Conservation (phyloP, 2,329 filamentous ascomycete genomes). For the Diaporthe nobilis region DNA sequence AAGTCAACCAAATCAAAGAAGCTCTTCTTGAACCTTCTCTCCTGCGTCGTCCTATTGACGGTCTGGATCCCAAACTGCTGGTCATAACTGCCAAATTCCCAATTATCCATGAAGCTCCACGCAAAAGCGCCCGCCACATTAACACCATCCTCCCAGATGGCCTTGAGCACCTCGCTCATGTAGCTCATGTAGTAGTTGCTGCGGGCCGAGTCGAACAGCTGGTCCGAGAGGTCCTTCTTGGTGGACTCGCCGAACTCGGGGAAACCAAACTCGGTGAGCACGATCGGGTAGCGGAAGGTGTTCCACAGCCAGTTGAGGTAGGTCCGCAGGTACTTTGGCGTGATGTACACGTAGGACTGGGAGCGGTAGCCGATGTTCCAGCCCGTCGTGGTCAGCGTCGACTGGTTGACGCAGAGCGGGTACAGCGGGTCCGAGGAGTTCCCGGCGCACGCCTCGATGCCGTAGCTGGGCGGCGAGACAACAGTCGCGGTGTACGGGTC, state of each 20-base stretch:
- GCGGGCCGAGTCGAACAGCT: constrained; percentile 67
- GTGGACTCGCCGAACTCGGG: constrained; percentile 64
- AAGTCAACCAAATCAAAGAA: constrained; percentile 72
- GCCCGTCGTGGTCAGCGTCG: constrained; percentile 61
- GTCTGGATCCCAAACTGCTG: constrained; percentile 69
- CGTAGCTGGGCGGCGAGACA: constrained; percentile 59
- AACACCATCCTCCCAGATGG: constrained; percentile 70
- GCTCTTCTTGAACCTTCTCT: constrained; percentile 68
- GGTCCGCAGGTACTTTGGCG: constrained; percentile 69
- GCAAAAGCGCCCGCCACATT: constrained; percentile 67
- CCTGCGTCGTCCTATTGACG: constrained; percentile 67
- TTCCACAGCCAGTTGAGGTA: constrained; percentile 72
- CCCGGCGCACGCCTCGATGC: constrained; percentile 61
- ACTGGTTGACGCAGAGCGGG: constrained; percentile 67
- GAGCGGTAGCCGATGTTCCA: constrained; percentile 73
- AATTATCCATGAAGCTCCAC: constrained; percentile 68
- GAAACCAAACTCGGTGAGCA: constrained; percentile 71
- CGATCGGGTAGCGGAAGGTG: constrained; percentile 65
- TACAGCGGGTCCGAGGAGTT: constrained; percentile 60
- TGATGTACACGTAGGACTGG: constrained; percentile 69
- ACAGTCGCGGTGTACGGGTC: constrained; percentile 72
- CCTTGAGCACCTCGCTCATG: constrained; percentile 67
- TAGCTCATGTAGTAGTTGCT: constrained; percentile 69
- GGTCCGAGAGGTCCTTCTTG: constrained; percentile 59
- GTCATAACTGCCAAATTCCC: constrained; percentile 63